A percentile compares a stretch with the other conserved stretches of the same genome.
Conservation (phyloP, 169 alveolate species). For the Miamiensis avidus region DNA sequence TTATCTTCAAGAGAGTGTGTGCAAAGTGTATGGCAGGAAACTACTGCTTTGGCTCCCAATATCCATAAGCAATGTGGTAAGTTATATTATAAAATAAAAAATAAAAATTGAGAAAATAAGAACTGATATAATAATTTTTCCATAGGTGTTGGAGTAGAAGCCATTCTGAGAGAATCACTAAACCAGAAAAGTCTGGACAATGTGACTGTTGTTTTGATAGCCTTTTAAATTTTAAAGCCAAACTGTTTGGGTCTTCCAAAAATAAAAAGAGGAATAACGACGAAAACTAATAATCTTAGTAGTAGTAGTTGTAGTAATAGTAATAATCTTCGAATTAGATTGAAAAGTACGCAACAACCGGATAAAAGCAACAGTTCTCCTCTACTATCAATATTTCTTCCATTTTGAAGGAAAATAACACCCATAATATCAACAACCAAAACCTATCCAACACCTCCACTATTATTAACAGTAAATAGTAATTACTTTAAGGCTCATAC, state of each 20-base stretch:
- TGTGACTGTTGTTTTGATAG: conserved; percentile 65
- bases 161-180: conserved; percentile 55
- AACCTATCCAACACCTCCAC: no score
- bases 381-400: neutral
- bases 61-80: conserved; percentile 10
- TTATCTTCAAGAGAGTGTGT: conserved; percentile 56
- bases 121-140: neutral
- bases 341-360: conserved; percentile 5
- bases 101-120: no score
- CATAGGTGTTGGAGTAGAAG: conserved; percentile 45
- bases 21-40: conserved; percentile 54
- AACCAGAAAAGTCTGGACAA: conserved; percentile 61
- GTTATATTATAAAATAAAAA: no score
- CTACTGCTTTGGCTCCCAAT: neutral
- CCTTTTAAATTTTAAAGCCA: conserved; percentile 40
- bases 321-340: neutral
- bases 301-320: neutral
- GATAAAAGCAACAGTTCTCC: neutral
- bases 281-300: neutral
- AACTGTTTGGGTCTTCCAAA: conserved; percentile 3
- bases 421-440: no score
- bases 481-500: no score
- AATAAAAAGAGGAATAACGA: no score
- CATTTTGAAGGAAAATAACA: no score
- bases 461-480: no score